phyloP scores from a whole-genome alignment of 2,329 filamentous ascomycete genomes.

The Colletotrichum truncatum region DNA sequence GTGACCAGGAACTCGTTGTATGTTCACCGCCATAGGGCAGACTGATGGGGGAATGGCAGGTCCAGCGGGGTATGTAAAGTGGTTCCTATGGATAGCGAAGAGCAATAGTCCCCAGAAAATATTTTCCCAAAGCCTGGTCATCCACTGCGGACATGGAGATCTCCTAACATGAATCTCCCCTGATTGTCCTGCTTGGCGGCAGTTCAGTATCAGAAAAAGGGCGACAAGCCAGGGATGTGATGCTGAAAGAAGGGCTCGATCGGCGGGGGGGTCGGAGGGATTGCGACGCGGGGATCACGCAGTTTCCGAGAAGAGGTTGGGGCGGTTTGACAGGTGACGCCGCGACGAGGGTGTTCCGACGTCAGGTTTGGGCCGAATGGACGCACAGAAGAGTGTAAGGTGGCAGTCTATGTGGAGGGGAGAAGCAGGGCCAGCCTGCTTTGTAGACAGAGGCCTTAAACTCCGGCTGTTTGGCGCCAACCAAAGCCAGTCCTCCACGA shows the following conservation, averaged over 20 bases:
- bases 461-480: too few relatives aligned
- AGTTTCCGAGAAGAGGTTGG: conserved; percentile 2
- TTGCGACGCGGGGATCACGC: conserved; percentile 23
- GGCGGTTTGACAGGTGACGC: conserved; percentile 9
- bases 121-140: not conserved
- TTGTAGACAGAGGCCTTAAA: too few relatives aligned
- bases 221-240: not conserved
- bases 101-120: not conserved
- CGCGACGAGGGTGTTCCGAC: conserved; percentile 16
- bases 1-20: not conserved
- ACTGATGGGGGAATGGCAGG: not conserved
- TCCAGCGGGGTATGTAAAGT: not conserved
- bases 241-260: conserved; percentile 10
- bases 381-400: not conserved
- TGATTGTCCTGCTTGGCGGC: conserved; percentile 6
- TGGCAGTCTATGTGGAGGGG: not conserved
- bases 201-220: conserved; percentile 13
- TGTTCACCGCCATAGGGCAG: not conserved
- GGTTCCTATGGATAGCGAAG: not conserved
- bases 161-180: conserved; percentile 6
- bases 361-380: not conserved
- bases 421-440: not conserved
- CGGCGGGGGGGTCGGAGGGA: not conserved
- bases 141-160: conserved; percentile 8
- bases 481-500: too few relatives aligned